Evolutionary conservation across 208 protist species (phyloP).

Genomic region (Acanthamoeba lenticulata): DNA sequence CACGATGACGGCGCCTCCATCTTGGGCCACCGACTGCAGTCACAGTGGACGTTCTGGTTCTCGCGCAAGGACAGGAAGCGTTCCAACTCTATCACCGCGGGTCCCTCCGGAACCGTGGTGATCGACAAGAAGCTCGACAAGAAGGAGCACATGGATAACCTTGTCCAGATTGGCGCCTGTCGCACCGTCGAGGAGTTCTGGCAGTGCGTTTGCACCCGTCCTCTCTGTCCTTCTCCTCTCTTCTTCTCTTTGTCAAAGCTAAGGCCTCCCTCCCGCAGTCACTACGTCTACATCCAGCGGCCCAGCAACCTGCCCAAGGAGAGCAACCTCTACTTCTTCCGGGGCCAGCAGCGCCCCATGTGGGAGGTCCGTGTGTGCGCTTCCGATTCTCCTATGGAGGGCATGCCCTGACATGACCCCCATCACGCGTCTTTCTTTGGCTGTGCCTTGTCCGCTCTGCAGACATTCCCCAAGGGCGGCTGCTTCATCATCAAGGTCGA

Average conservation of each 20-base stretch:
- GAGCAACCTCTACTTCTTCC: slow-evolving; percentile 71
- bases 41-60: slow-evolving; percentile 74
- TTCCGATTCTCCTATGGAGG: not conserved
- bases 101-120: not conserved
- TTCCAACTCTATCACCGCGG: slow-evolving; percentile 33
- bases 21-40: slow-evolving; percentile 60
- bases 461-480: slow-evolving; percentile 78
- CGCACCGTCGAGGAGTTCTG: slow-evolving; percentile 79
- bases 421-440: too few relatives aligned
- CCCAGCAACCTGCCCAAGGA: slow-evolving; percentile 66
- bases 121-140: slow-evolving; percentile 55
- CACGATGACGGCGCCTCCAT: not conserved
- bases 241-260: too few relatives aligned
- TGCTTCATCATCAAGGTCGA: slow-evolving; percentile 75
- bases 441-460: not conserved
- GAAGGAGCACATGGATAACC: slow-evolving; percentile 70
- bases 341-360: slow-evolving; percentile 68
- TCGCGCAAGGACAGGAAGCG: slow-evolving; percentile 70
- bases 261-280: not conserved
- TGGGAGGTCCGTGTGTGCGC: slow-evolving; percentile 65
- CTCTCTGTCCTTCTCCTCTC: not conserved
- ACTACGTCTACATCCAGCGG: slow-evolving; percentile 51
- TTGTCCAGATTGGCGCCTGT: slow-evolving; percentile 65
- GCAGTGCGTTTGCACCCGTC: slow-evolving; percentile 10
- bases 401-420: too few relatives aligned